These are phyloP conservation scores for Rhodotorula kratochvilovae DNA, from an alignment of 768 basidiomycete species.

Conservation along the genomic window DNA sequence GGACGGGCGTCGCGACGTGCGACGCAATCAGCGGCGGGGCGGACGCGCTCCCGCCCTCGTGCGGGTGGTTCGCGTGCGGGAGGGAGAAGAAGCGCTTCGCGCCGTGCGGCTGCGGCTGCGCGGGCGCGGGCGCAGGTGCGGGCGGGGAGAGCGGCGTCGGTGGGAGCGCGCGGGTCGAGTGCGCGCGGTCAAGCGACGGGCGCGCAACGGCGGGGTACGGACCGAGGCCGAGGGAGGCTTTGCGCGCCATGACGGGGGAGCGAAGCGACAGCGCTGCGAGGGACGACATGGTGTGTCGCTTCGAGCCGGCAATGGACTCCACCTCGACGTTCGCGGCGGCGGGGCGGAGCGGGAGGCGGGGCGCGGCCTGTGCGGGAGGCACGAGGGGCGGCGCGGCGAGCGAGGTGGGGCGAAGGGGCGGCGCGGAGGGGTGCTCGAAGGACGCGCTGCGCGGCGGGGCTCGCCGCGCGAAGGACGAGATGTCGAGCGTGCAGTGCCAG, in stretches of 20 bases:
- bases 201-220: neutral
- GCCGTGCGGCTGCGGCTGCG: too few relatives aligned
- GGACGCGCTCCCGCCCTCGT: neutral
- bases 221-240: neutral
- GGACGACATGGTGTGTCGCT: slow-evolving; percentile 27
- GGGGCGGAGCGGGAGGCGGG: neutral
- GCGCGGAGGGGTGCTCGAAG: neutral
- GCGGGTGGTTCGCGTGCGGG: neutral
- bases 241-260: slow-evolving; percentile 17
- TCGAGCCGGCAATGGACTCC: slow-evolving; percentile 31
- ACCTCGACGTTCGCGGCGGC: neutral
- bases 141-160: neutral
- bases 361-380: neutral
- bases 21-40: neutral
- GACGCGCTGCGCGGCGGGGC: neutral
- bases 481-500: slow-evolving; percentile 31
- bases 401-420: neutral
- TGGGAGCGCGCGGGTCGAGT: neutral
- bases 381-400: slow-evolving; percentile 1
- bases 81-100: slow-evolving; percentile 31
- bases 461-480: slow-evolving; percentile 17
- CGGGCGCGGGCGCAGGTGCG: neutral
- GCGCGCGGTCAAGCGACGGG: neutral
- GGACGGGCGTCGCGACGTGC: neutral
- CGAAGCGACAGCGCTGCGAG: slow-evolving; percentile 19